Evolutionary conservation across 2,329 filamentous ascomycete species (phyloP), one percentile per base, ranked within the genome.

Genomic region (Dothideomycetidae sp.): DNA sequence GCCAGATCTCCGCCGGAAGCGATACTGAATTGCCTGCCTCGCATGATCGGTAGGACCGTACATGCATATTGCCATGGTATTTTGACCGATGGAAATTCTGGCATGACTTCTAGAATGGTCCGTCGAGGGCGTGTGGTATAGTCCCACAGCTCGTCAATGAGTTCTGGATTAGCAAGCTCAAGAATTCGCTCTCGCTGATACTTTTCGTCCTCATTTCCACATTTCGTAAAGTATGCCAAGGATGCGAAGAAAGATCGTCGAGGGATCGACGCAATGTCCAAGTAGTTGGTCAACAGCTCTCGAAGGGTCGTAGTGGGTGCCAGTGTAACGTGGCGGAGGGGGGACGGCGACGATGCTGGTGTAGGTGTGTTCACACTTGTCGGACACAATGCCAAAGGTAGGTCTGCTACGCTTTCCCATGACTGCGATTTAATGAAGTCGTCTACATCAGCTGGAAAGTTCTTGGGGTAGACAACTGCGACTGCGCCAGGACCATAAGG

Each of bases 21-120:
- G 43, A 96, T 86, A 56, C 86, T 94, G 54, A 93, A 98, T 49
- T 93, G 81, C 4, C 90, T 72, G n/a, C 78, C 80, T n/a, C 84
- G 76, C 32, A 96, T 78, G 3, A 77, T 51, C 0, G 90, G 90
- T 38, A 98, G 77, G 11, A 86, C 67, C 37, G 78, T 74, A 7
- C 81, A 67, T 1, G 78, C 67, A 33, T 78, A 73, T 39, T 78
- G 65, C 59, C 77, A 81, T 0, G 90, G 86, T 2, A 98, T 74
- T 44, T 77, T 78, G 38, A 96, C 79, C 0, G 73, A 78, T 29
- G 80, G 71, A 50, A 98, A 98, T 49, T 98, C 90, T 40, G 88
- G 77, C 17, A 98, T 69, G 3, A 93, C 79, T 58, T 98, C 90
- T 4, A 98, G 64, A 40, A 96, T 93, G 41, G 81, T 92, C 21